phyloP scores from a whole-genome alignment of 257 asterid species.

The Jaltomata sinuosa region DNA sequence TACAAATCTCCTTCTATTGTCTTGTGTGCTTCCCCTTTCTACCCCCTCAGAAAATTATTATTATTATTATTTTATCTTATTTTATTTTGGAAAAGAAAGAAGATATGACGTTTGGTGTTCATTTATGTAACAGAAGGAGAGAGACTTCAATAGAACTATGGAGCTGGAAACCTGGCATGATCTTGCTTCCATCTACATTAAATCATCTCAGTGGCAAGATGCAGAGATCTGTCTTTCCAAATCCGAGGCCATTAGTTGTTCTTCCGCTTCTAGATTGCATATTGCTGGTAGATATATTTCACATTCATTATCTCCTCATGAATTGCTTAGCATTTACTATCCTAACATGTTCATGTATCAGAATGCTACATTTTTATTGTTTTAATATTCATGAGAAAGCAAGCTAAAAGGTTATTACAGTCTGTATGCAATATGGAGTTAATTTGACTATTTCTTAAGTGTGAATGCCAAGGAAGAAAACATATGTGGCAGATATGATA shows the following conservation, averaged over 20 bases:
- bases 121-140: constrained; percentile 33
- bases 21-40: neutral
- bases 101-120: neutral
- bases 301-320: neutral
- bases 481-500: neutral
- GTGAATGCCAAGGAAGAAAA: neutral
- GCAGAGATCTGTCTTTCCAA: constrained; percentile 80
- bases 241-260: constrained; percentile 39
- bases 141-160: constrained; percentile 22
- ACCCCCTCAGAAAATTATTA: neutral
- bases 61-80: no score
- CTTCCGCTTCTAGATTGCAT: constrained; percentile 73
- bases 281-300: constrained; percentile 38
- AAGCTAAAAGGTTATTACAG: neutral
- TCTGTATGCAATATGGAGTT: neutral
- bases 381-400: neutral
- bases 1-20: neutral
- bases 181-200: constrained; percentile 68
- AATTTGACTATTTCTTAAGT: neutral
- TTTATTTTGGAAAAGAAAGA: neutral
- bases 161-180: constrained; percentile 87
- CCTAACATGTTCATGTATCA: neutral
- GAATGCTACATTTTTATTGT: neutral
- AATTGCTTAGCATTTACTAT: neutral
- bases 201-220: constrained; percentile 61